These are phyloP conservation scores for Ceratorhiza oryzae-sativae DNA, from an alignment of 1,284 basidiomycete genomes.

Conservation along the genomic window DNA sequence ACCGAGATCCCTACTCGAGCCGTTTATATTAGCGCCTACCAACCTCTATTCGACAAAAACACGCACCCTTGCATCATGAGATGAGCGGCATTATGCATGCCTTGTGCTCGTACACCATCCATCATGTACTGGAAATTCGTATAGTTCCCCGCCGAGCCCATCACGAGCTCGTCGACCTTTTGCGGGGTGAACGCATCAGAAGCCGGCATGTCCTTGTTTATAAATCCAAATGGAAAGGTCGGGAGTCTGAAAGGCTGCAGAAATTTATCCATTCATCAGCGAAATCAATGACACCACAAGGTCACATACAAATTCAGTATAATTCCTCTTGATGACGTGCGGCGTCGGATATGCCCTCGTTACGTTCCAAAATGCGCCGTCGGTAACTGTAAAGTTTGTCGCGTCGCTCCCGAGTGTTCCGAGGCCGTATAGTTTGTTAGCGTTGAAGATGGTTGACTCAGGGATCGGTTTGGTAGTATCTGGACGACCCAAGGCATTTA, in stretches of 20 bases:
- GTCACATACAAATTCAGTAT: constrained; percentile 5
- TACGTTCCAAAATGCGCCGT: constrained; percentile 33
- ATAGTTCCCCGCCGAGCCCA: constrained; percentile 32
- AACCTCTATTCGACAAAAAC: neutral
- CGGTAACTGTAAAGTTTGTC: neutral
- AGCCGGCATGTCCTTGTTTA: constrained; percentile 7
- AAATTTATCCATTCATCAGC: neutral
- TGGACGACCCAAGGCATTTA: neutral
- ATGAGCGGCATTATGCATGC: constrained; percentile 40
- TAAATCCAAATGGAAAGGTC: constrained; percentile 37
- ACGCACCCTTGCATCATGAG: constrained; percentile 37
- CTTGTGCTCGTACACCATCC: constrained; percentile 38
- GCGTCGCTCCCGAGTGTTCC: constrained; percentile 20
- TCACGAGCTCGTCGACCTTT: constrained; percentile 15
- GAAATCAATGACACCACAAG: neutral
- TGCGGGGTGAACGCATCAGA: constrained; percentile 8
- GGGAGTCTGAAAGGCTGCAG: constrained; percentile 37
- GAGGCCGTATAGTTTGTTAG: constrained; percentile 12
- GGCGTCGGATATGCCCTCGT: constrained; percentile 37
- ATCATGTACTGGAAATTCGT: constrained; percentile 38
- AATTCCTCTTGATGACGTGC: constrained; percentile 31
- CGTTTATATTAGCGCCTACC: too few species aligned
- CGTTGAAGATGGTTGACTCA: constrained; percentile 21
- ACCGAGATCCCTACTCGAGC: constrained; percentile 32
- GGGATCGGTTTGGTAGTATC: constrained; percentile 26